Evolutionary conservation across 1,284 basidiomycete species (phyloP), one percentile per base, ranked within the genome.

Genomic region (Ceratobasidium papillatum): DNA sequence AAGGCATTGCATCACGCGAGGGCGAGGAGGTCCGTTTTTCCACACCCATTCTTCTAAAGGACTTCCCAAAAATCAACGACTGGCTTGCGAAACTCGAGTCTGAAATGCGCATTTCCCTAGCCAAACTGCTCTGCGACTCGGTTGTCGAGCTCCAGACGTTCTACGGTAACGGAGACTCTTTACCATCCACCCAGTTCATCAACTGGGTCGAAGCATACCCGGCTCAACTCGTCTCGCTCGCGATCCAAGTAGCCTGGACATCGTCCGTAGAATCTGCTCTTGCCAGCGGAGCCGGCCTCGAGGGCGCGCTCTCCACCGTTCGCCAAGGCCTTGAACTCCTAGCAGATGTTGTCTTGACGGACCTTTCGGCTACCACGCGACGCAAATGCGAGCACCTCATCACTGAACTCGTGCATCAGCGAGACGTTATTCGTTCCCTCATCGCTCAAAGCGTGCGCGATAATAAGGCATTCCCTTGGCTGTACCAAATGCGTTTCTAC

Each of bases 401-500:
- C 84, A 99, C 97, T 0, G 98, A 99, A 82, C 90, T 99, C 2
- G 98, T 99, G 11, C 98, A 99, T 81, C 96, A 99, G 82, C 89
- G 97, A 77, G 97, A 99, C 82, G 96, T 99, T 52, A 92, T 92
- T 52, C 92, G 97, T 19, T 84, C 88, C 11, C 90, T 99, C 69
- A 87, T 94, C 66, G 86, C 89, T 73, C 87, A 91, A 78, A 83
- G 85, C n/a, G 87, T 93, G 11, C 77, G 83, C 0, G 90, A 92
- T 76, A 84, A 88, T 75, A 90, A 89, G 78, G 88, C 88, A 74
- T 99, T 99, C 82, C 88, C 90, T 5, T 99, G 98, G 98, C 85
- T 99, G 11, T 98, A 95, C 79, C 96, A 99, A 81, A 99, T 99
- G 97, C 94, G 98, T 8, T 99, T 96, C 86, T 99, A 99, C 82